phyloP scores from a whole-genome alignment of 768 basidiomycete genomes.

The Gymnopilus junonius region DNA sequence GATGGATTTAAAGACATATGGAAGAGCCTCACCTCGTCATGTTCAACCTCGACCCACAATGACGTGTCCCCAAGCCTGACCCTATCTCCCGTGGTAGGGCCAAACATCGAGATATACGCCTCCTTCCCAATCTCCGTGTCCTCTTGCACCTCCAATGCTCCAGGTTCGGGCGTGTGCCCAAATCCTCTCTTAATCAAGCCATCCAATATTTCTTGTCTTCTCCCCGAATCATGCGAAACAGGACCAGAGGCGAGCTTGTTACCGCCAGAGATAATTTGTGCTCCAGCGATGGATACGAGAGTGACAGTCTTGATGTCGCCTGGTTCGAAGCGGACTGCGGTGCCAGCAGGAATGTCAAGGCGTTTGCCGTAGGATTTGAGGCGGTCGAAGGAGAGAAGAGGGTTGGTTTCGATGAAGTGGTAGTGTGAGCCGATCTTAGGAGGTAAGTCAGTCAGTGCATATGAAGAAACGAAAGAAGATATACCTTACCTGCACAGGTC shows the following conservation, averaged over 20 bases:
- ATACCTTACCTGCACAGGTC: constrained; percentile 82
- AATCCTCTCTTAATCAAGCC: constrained; percentile 66
- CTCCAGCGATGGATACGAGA: constrained; percentile 79
- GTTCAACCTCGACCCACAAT: constrained; percentile 92
- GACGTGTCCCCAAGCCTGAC: constrained; percentile 87
- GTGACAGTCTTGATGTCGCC: constrained; percentile 86
- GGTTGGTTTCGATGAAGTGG: constrained; percentile 91
- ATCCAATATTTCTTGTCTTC: constrained; percentile 51
- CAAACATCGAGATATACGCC: constrained; percentile 91
- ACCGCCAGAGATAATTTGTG: constrained; percentile 75
- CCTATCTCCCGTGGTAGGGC: constrained; percentile 90
- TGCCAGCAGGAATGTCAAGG: constrained; percentile 93
- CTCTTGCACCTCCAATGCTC: constrained; percentile 49
- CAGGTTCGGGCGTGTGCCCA: constrained; percentile 69
- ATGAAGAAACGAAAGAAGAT: constrained; percentile 2
- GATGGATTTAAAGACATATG: neutral
- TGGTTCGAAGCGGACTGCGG: constrained; percentile 96
- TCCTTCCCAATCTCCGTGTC: constrained; percentile 68
- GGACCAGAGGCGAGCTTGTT: constrained; percentile 70
- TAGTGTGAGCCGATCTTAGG: constrained; percentile 90
- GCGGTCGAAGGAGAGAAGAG: constrained; percentile 82
- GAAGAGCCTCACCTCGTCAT: constrained; percentile 60
- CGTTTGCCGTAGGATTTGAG: constrained; percentile 78
- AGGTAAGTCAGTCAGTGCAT: neutral
- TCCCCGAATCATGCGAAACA: constrained; percentile 38